Base-by-base conservation (phyloP, 306 rosid species). In the Lagenaria siceraria region DNA sequence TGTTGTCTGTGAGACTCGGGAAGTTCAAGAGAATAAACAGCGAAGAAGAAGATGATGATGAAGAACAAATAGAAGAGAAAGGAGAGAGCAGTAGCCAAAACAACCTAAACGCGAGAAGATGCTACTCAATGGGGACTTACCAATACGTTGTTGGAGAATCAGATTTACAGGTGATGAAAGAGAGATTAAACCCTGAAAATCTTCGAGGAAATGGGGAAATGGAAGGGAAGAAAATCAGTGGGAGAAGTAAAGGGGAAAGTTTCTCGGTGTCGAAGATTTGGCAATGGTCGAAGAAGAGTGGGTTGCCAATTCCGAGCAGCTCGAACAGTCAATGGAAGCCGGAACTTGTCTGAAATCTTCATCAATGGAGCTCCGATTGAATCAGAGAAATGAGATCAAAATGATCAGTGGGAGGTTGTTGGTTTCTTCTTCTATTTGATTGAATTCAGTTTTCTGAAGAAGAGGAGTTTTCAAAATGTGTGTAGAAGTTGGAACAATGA, bases 261-360 rank as follows among this genome's bases (percentile, higher is more conserved):
- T 90, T 91, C 56, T 94, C 98, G 21, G 93, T 94, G 56, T 94
- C 98, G 5, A 94, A 94, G 86, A 94, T 90, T 61, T 94, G 97
- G 98, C 97, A 88, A 27, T 91, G 97, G 98, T 85, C 94, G 19
- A 86, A 85, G 75, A 88, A 83, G 64, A 84, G 77, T 83, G 86
- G 56, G 25, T 82, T 83, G 36, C 55, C 55, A 4, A 35, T 43
- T 74, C 83, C 84, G 54, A 75, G 52, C 68, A 87, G 82, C 80
- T 85, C 87, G 18, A 76, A 80, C 81, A 74, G 40, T 35, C 81
- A 61, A 75, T 75, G 78, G 78, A 54, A 33, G 76, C 19, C 31
- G 7, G 56, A 25, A 46, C 3, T 71, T 1, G 40, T 71, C 17
- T 71, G 76, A 72, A 49, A 66, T 66, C 19, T 40, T 72, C 76